phyloP scores from a whole-genome alignment of 2,329 filamentous ascomycete genomes.

The Coniochaeta sp. region DNA sequence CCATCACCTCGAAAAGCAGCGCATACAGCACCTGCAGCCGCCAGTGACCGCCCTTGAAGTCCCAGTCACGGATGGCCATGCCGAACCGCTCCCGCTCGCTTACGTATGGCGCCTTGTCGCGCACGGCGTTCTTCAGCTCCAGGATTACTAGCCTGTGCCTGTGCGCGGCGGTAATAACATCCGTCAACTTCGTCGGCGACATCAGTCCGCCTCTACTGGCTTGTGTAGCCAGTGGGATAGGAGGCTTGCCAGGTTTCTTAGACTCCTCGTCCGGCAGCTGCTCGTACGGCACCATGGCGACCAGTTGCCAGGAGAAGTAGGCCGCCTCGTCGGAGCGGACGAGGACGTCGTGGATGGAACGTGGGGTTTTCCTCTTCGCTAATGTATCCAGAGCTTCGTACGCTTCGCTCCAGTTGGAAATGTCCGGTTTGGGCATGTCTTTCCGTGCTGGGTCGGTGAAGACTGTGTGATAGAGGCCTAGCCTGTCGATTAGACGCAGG shows the following conservation, averaged over 20 bases:
- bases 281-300: constrained; percentile 69
- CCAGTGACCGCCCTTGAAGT: constrained; percentile 57
- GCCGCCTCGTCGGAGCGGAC: constrained; percentile 55
- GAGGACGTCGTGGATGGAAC: constrained; percentile 46
- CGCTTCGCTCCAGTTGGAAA: constrained; percentile 51
- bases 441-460: constrained; percentile 61
- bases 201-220: constrained; percentile 74
- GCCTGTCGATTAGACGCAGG: constrained; percentile 57
- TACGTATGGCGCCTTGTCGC: constrained; percentile 34
- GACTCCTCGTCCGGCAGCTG: constrained; percentile 32
- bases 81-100: constrained; percentile 58
- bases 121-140: constrained; percentile 47
- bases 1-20: constrained; percentile 55
- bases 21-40: constrained; percentile 62
- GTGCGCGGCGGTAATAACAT: constrained; percentile 58
- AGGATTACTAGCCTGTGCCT: constrained; percentile 59
- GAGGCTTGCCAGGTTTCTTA: constrained; percentile 27
- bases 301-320: constrained; percentile 73
- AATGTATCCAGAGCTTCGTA: constrained; percentile 59
- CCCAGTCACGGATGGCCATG: constrained; percentile 69
- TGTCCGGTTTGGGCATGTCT: constrained; percentile 48
- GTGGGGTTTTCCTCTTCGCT: constrained; percentile 31
- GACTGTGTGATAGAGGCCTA: constrained; percentile 64
- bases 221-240: constrained; percentile 52
- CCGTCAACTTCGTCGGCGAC: constrained; percentile 66